Evolutionary conservation across 257 asterid genomes (phyloP).

Genomic region (Solanum neorickii): DNA sequence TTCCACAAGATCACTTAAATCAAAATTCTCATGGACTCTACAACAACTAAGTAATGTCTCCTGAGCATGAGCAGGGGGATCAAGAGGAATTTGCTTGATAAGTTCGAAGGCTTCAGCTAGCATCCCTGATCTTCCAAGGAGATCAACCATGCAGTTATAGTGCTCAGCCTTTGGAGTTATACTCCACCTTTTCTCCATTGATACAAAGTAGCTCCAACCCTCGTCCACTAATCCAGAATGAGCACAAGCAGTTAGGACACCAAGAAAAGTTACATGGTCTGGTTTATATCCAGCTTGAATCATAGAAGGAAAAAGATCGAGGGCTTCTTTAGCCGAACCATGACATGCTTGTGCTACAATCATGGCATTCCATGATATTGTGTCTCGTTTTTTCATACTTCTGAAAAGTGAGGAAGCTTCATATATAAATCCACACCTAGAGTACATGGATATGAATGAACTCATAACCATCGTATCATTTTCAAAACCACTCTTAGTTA

Average conservation of each 20-base stretch:
- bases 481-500: constrained; percentile 36
- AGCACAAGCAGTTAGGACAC: constrained; percentile 62
- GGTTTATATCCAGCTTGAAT: constrained; percentile 40
- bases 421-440: constrained; percentile 42
- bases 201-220: constrained; percentile 34
- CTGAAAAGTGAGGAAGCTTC: constrained; percentile 35
- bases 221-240: constrained; percentile 53
- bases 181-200: constrained; percentile 34
- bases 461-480: constrained; percentile 27
- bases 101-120: constrained; percentile 44
- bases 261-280: constrained; percentile 48
- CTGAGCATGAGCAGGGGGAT: constrained; percentile 35
- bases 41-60: constrained; percentile 61
- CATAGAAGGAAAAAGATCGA: constrained; percentile 34
- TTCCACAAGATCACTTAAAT: constrained; percentile 27
- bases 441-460: constrained; percentile 53
- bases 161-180: constrained; percentile 51
- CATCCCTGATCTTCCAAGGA: constrained; percentile 54
- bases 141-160: constrained; percentile 48
- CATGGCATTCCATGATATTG: constrained; percentile 60
- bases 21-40: constrained; percentile 42
- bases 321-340: constrained; percentile 31
- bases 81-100: constrained; percentile 29
- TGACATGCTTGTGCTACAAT: constrained; percentile 49
- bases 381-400: constrained; percentile 22